Evolutionary conservation across 257 asterid species (phyloP), one percentile per base, ranked within the genome.

Genomic region (Oldenlandia corymbosa): DNA sequence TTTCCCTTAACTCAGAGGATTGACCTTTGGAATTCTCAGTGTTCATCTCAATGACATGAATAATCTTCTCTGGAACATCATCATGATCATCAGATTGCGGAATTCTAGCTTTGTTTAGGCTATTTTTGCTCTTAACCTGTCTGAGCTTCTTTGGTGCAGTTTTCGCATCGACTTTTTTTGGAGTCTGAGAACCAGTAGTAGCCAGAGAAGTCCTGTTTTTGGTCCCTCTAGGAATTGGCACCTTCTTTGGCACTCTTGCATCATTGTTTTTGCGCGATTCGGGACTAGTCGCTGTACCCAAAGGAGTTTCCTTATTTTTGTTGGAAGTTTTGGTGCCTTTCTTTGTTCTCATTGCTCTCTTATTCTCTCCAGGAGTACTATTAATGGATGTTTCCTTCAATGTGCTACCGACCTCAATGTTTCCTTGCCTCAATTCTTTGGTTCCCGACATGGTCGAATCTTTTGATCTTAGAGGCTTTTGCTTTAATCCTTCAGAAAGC

Each of bases 1-100:
- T 52, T 24, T 76, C 79, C n/a, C 17, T 73, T 67, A 13, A 76
- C 52, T 66, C 55, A 6, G 65, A 16, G 24, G 36, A 53, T 31
- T 45, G 28, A 45, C 5, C 24, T 32, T 56, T 59, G 36, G 21
- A 61, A 12, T 51, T 61, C 45, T 50, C 64, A 2, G 73, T 47
- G 14, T 46, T 50, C 30, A 46, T 64, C 41, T 78, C 79, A 28
- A 70, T 26, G 2, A 72, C 64, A 36, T 68, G 72, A 46, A 79
- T 55, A 51, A 76, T 80, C 64, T 75, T 85, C 76, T 83, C 84
- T 2, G 76, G 74, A 10, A 72, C 64, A 13, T 50, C 64, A 46
- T 79, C 77, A 31, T 34, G 39, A 34, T 48, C 27, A 16, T 34
- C 32, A 18, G 72, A 58, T 45, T 69, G 72, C 67, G 62, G 61